Evolutionary conservation across 2,329 filamentous ascomycete genomes (phyloP).

Genomic region (Orbilia javanica): DNA sequence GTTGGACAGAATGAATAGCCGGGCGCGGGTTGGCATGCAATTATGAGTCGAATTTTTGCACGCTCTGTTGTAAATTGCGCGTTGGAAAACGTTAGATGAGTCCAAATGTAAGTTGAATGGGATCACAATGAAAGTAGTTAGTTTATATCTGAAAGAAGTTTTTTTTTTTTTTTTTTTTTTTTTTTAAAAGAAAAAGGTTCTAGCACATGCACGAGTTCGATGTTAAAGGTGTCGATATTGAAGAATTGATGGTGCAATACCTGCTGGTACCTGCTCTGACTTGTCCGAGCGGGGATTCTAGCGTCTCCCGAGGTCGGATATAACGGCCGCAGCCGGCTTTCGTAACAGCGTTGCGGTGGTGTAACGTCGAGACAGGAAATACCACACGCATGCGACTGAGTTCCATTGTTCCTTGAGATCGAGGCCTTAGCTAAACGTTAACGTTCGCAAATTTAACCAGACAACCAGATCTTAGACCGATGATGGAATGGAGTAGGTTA

Average conservation of each 20-base stretch:
- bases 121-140: background rate
- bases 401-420: background rate
- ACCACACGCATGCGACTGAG: background rate
- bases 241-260: background rate
- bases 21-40: background rate
- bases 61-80: constrained; percentile 34
- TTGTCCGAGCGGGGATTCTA: background rate
- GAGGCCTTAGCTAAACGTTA: too few species aligned
- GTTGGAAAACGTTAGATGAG: constrained; percentile 13
- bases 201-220: background rate
- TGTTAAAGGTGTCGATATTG: background rate
- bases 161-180: too few species aligned
- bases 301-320: background rate
- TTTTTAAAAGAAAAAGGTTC: background rate
- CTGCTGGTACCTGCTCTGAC: background rate
- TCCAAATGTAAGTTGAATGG: too few species aligned
- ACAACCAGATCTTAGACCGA: too few species aligned
- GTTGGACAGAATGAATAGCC: background rate
- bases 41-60: constrained; percentile 21
- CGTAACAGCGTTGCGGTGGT: background rate
- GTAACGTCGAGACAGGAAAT: background rate
- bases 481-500: too few species aligned
- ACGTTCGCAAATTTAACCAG: too few species aligned
- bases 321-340: background rate
- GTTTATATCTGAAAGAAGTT: too few species aligned